Evolutionary conservation across 139 green algal species (phyloP), one percentile per base, ranked within the genome.

Genomic region (Chlorokybus atmophyticus): DNA sequence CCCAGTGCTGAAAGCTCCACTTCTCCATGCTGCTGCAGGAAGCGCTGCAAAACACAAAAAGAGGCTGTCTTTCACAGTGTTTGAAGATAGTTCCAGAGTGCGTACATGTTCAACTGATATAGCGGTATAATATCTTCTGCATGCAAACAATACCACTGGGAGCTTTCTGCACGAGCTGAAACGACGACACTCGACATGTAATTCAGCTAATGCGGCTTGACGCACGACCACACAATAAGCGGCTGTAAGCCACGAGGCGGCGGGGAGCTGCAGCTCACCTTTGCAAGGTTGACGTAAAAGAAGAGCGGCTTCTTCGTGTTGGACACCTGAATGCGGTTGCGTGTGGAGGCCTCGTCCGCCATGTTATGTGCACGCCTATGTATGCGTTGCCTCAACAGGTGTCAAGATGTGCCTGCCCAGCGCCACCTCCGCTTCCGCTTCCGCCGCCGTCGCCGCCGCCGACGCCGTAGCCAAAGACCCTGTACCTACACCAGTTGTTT

Each of bases 1-100:
- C 84, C 84, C 26, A 93, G 62, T 4, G 82, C 84, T 21, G 82
- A 90, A 21, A 93, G 67, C 49, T 93, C 76, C 7, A 93, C 77
- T 57, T 90, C 79, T 1, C 70, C 84, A 56, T 92, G 66, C 58
- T 88, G 76, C 32, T 74, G 59, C 27, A 93, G 54, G 25, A 87
- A 76, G 28, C 57, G 23, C 4, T 76, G n/a, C n/a, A n/a, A n/a
- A n/a, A n/a, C n/a, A n/a, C n/a, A n/a, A n/a, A n/a, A n/a, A n/a
- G n/a, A n/a, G n/a, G 69, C 81, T 83, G 76, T 40, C 1, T 38
- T 29, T 2, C 40, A 40, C 17, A 8, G 27, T 2, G 7, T 28
- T 14, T 14, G 23, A 27, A 1, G 29, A 2, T 23, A 32, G 10
- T 25, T 48, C 10, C 28, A 38, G 8, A 31, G 27, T 1, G 27